A percentile compares a stretch with the other conserved stretches of the same genome.
Conservation (phyloP, 805 yeast species). For the Kodamaea kakaduensis region DNA sequence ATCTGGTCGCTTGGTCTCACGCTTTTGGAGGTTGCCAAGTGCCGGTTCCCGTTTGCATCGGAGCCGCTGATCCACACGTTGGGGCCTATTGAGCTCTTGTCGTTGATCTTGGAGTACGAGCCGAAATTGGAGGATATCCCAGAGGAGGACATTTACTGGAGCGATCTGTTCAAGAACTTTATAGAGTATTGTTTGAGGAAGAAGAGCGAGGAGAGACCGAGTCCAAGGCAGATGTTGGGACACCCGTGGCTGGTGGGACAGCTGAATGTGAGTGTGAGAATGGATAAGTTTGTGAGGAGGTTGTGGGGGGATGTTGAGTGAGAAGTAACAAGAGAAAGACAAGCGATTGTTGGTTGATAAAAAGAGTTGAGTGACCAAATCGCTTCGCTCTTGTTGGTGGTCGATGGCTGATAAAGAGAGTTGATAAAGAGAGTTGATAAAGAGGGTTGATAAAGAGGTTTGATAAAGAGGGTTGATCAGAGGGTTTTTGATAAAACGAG, state of each 20-base stretch:
- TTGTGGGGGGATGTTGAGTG: slow-evolving; percentile 64
- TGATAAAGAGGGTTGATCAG: too few species aligned
- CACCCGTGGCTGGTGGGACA: slow-evolving; percentile 94
- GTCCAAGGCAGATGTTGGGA: slow-evolving; percentile 86
- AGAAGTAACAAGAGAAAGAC: too few species aligned
- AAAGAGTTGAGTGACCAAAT: too few species aligned
- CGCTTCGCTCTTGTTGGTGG: too few species aligned
- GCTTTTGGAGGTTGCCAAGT: slow-evolving; percentile 86
- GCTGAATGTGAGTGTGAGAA: slow-evolving; percentile 64
- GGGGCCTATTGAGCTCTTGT: slow-evolving; percentile 80
- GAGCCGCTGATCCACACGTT: slow-evolving; percentile 33
- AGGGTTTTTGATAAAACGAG: too few species aligned
- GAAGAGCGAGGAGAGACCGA: slow-evolving; percentile 75
- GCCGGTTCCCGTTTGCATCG: slow-evolving; percentile 70
- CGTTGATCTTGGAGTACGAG: slow-evolving; percentile 75
- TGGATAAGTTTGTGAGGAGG: slow-evolving; percentile 78
- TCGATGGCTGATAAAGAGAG: background rate
- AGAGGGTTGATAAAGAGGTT: background rate
- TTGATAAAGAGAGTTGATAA: background rate
- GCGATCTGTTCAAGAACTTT: slow-evolving; percentile 77
- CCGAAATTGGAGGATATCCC: slow-evolving; percentile 80
- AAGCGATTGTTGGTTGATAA: too few species aligned
- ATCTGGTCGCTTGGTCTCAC: slow-evolving; percentile 96
- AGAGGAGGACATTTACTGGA: slow-evolving; percentile 72
- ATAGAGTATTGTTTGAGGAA: slow-evolving; percentile 76